A percentile compares a stretch with the other conserved stretches of the same genome.
Conservation (phyloP, 441 rosid genomes). For the Adansonia madagascariensis region DNA sequence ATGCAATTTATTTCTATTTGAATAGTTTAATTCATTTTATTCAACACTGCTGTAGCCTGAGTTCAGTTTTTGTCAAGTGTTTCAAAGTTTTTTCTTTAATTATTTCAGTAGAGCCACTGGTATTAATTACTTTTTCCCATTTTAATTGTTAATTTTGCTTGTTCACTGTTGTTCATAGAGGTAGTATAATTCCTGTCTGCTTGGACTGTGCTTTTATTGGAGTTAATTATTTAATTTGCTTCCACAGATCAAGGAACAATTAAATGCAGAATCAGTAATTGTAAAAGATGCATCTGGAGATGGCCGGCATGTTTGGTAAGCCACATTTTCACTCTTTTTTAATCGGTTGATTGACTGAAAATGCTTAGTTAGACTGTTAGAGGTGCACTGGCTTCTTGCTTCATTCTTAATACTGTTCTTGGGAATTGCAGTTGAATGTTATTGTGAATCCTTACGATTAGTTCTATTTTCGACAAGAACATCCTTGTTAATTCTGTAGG, state of each 20-base stretch:
- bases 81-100: neutral
- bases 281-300: slow-evolving; percentile 91
- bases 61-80: neutral
- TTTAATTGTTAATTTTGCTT: neutral
- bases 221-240: slow-evolving; percentile 14
- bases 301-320: slow-evolving; percentile 90
- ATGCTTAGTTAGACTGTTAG: neutral
- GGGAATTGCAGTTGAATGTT: neutral
- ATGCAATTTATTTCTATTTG: neutral
- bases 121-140: neutral
- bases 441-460: neutral
- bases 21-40: neutral
- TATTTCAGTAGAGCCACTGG: neutral
- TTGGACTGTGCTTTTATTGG: neutral
- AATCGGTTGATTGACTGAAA: neutral
- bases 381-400: neutral
- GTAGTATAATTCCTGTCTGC: neutral
- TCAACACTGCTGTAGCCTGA: neutral
- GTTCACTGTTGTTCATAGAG: neutral
- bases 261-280: slow-evolving; percentile 75
- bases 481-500: neutral
- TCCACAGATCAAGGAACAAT: slow-evolving; percentile 76
- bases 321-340: neutral
- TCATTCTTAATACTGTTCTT: slow-evolving; percentile 1
- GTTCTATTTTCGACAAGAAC: neutral